These are phyloP conservation scores for Mallotus nudiflorus DNA, from an alignment of 345 rosid genomes.

Conservation along the genomic window DNA sequence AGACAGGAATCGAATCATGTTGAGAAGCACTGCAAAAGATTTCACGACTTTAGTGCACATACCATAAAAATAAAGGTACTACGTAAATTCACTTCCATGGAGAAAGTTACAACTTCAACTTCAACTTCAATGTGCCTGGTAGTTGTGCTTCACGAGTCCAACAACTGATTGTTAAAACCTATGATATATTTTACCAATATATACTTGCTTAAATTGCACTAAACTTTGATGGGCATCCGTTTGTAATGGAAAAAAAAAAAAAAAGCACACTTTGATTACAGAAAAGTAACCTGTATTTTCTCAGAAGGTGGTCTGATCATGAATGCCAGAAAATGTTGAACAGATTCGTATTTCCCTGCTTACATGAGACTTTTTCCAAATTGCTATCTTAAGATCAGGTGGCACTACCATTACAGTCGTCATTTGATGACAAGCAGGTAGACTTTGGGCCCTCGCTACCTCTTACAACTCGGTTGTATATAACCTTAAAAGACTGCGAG, in stretches of 20 bases:
- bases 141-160: no score
- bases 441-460: constrained; percentile 72
- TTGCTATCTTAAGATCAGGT: constrained; percentile 30
- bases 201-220: no score
- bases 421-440: constrained; percentile 33
- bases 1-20: constrained; percentile 9
- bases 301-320: constrained; percentile 11
- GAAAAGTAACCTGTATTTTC: constrained; percentile 36
- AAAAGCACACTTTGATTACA: constrained; percentile 4
- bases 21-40: constrained; percentile 25
- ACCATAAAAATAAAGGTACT: no score
- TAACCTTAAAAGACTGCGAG: constrained; percentile 82
- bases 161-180: no score
- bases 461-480: constrained; percentile 74
- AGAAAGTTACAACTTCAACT: no score
- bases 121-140: no score
- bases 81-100: not conserved
- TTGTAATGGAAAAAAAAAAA: not conserved
- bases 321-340: constrained; percentile 21
- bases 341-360: constrained; percentile 9
- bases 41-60: not conserved
- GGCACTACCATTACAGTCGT: constrained; percentile 44
- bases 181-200: no score
- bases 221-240: no score
- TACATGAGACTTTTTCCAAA: constrained; percentile 10